Percentiles rank a stretch among this genome's conserved stretches.
Conservation (phyloP, 1,284 basidiomycete species). For the Golubevia sp. region DNA sequence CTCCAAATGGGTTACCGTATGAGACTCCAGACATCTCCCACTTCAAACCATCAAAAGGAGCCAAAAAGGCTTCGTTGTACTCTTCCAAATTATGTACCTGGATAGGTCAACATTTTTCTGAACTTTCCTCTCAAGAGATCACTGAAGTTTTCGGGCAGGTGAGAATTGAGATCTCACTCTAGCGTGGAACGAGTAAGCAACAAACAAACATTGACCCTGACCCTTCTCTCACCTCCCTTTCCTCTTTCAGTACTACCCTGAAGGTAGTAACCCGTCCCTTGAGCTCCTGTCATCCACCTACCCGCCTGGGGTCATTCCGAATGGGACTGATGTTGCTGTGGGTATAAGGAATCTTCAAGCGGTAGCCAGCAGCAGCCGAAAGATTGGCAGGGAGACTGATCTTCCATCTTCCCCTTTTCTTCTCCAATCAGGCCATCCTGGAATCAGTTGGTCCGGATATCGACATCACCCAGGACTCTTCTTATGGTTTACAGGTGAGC, state of each 20-base stretch:
- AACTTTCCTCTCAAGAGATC: background rate
- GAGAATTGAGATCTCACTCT: background rate
- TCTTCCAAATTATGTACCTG: background rate
- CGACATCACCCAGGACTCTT: conserved; percentile 12
- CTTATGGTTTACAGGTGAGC: no score
- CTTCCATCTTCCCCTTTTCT: no score
- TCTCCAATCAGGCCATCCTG: no score
- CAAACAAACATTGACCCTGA: conserved; percentile 3
- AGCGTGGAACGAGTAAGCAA: conserved; percentile 5
- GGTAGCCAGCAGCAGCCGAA: no score
- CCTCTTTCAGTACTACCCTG: conserved; percentile 17
- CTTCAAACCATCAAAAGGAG: conserved; percentile 1
- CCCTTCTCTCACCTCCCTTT: background rate
- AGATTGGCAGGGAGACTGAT: no score
- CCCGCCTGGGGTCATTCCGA: conserved; percentile 8
- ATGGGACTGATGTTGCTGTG: background rate
- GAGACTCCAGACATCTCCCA: background rate
- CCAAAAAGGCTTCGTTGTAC: background rate
- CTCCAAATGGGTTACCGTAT: background rate
- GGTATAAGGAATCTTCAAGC: no score
- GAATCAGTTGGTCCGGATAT: conserved; percentile 19
- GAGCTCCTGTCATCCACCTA: conserved; percentile 14
- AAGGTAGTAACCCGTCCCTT: conserved; percentile 17
- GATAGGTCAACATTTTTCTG: background rate
- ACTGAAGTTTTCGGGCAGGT: no score